Evolutionary conservation across 208 protist genomes (phyloP).

Genomic region (Acanthamoeba royreba): DNA sequence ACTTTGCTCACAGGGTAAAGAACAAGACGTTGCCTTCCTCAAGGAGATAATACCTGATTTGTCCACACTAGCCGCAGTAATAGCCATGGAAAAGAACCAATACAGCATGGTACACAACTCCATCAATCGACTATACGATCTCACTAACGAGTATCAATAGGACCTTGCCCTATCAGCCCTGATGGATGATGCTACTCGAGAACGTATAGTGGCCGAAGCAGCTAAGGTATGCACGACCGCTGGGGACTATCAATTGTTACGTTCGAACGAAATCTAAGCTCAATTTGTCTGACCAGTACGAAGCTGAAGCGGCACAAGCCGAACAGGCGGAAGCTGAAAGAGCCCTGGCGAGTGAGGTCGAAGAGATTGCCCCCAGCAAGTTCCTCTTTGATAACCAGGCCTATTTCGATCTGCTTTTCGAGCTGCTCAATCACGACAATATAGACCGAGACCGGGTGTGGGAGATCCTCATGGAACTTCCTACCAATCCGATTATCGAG

Average conservation of each 20-base stretch:
- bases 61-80: neutral
- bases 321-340: neutral
- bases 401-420: conserved; percentile 34
- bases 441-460: neutral
- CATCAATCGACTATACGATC: neutral
- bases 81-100: neutral
- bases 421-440: neutral
- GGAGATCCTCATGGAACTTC: neutral
- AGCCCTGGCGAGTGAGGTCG: neutral
- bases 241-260: too few relatives aligned
- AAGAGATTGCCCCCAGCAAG: neutral
- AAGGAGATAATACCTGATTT: neutral
- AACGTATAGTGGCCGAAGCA: neutral
- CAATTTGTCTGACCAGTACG: too few relatives aligned
- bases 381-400: conserved; percentile 8
- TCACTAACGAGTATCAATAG: neutral
- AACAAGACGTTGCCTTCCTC: neutral
- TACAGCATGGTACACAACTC: neutral
- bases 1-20: neutral
- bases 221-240: neutral
- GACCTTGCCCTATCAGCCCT: neutral
- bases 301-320: neutral
- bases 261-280: too few relatives aligned
- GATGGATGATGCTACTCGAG: neutral
- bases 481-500: neutral